A percentile compares a stretch with the other conserved stretches of the same genome.
Conservation (phyloP, 2,329 filamentous ascomycete species). For the Endoconidiophora polonica region DNA sequence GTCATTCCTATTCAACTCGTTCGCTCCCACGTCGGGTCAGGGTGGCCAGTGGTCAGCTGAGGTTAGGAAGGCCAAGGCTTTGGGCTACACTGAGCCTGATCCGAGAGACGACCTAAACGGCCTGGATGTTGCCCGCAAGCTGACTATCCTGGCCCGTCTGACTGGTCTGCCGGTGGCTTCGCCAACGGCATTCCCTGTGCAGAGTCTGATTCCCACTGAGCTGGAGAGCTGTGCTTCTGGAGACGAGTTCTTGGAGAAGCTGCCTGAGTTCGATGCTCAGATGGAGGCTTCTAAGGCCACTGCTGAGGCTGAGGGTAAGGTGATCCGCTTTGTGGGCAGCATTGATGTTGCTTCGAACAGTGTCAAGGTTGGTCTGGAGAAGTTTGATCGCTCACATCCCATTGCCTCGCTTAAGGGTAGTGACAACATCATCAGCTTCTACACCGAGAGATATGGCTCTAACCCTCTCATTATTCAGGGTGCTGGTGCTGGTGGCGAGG, state of each 20-base stretch:
- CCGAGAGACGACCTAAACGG: slow-evolving; percentile 77
- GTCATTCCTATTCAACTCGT: slow-evolving; percentile 96
- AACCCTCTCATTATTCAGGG: slow-evolving; percentile 92
- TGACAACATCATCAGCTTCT: slow-evolving; percentile 98
- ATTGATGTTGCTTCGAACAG: slow-evolving; percentile 67
- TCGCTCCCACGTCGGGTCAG: slow-evolving; percentile 59
- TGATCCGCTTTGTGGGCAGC: slow-evolving; percentile 85
- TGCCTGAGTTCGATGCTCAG: slow-evolving; percentile 69
- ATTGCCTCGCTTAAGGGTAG: slow-evolving; percentile 93
- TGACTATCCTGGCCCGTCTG: slow-evolving; percentile 83
- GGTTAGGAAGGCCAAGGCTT: slow-evolving; percentile 77
- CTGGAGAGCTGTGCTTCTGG: slow-evolving; percentile 61
- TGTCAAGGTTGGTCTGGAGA: slow-evolving; percentile 85
- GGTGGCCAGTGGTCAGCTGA: slow-evolving; percentile 81
- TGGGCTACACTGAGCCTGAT: slow-evolving; percentile 85
- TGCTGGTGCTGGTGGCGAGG: slow-evolving; percentile 81
- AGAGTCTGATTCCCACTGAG: slow-evolving; percentile 80
- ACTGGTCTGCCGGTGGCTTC: slow-evolving; percentile 67
- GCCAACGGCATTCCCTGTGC: slow-evolving; percentile 79
- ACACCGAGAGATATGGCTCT: slow-evolving; percentile 81
- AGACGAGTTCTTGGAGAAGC: slow-evolving; percentile 67
- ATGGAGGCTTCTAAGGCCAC: slow-evolving; percentile 79
- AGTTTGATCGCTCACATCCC: slow-evolving; percentile 71
- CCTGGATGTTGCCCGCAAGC: slow-evolving; percentile 81
- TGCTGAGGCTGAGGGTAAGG: slow-evolving; percentile 78